Conservation (phyloP, 441 rosid genomes). For the Arabidopsis hybrid region DNA sequence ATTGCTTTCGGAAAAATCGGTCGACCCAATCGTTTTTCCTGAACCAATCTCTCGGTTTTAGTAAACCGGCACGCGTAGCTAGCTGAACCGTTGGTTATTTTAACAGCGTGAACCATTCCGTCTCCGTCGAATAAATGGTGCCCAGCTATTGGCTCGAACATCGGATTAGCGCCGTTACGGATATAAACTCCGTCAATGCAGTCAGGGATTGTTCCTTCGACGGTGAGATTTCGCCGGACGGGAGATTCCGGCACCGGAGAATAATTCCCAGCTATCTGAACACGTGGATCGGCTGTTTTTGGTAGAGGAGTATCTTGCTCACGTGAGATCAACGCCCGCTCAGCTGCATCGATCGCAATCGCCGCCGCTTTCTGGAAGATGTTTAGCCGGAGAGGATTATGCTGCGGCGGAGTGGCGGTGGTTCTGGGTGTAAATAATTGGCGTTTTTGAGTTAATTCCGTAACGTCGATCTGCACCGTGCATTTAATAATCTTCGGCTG, state of each 20-base stretch:
- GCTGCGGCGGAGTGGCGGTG: conserved; percentile 30
- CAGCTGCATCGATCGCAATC: conserved; percentile 58
- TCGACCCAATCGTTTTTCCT: conserved; percentile 60
- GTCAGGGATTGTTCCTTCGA: conserved; percentile 66
- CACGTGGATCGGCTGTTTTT: conserved; percentile 69
- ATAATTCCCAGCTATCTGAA: conserved; percentile 78
- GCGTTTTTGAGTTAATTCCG: conserved; percentile 40
- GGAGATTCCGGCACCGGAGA: conserved; percentile 75
- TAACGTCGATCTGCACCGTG: conserved; percentile 47
- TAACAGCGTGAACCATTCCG: conserved; percentile 84
- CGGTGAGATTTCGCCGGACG: conserved; percentile 50
- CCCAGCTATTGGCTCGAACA: conserved; percentile 69
- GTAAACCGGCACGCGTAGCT: conserved; percentile 85
- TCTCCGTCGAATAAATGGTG: conserved; percentile 89
- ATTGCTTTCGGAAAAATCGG: conserved; percentile 84
- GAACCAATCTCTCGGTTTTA: conserved; percentile 65
- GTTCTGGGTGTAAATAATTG: conserved; percentile 25
- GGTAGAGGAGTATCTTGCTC: conserved; percentile 64
- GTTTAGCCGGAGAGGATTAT: conserved; percentile 51
- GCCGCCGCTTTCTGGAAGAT: conserved; percentile 67
- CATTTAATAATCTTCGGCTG: conserved; percentile 32
- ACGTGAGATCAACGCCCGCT: conserved; percentile 56
- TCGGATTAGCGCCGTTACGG: conserved; percentile 85
- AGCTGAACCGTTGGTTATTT: conserved; percentile 56
- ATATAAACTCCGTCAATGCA: conserved; percentile 72